Evolutionary conservation across 2,329 filamentous ascomycete species (phyloP).

Genomic region (Penicillium sp.): DNA sequence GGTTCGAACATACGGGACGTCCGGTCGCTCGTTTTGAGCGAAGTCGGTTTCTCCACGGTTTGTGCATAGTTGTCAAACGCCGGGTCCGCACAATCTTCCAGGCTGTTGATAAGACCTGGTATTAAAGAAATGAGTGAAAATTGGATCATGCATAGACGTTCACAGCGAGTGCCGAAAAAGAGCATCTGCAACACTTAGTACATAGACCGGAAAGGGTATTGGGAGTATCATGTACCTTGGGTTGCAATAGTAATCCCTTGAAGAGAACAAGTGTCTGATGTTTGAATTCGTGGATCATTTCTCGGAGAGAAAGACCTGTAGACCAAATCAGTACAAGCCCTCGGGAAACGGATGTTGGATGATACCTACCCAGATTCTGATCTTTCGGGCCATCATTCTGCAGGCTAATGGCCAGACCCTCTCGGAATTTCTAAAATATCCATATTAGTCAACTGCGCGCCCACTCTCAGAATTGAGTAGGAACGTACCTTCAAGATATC

Average conservation of each 20-base stretch:
- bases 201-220: background rate
- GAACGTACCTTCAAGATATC: conserved; percentile 70
- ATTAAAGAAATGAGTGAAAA: conserved; percentile 95
- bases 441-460: conserved; percentile 15
- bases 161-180: conserved; percentile 96
- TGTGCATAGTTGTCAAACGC: conserved; percentile 80
- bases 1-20: conserved; percentile 59
- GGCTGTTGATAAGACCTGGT: conserved; percentile 81
- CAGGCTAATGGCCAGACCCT: conserved; percentile 66
- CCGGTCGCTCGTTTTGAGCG: conserved; percentile 86
- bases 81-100: conserved; percentile 96
- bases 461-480: background rate
- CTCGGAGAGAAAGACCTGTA: conserved; percentile 69
- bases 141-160: conserved; percentile 95
- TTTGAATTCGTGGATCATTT: conserved; percentile 90
- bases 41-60: conserved; percentile 72
- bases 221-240: conserved; percentile 63
- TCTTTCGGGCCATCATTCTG: conserved; percentile 70
- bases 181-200: conserved; percentile 67
- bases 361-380: conserved; percentile 73
- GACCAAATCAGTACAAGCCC: conserved; percentile 11
- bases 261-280: conserved; percentile 91
- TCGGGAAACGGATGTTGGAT: background rate
- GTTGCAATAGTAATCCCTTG: conserved; percentile 90
- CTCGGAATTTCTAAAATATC: conserved; percentile 72